These are phyloP conservation scores for Alternaria burnsii DNA, from an alignment of 2,329 filamentous ascomycete genomes.

Conservation along the genomic window DNA sequence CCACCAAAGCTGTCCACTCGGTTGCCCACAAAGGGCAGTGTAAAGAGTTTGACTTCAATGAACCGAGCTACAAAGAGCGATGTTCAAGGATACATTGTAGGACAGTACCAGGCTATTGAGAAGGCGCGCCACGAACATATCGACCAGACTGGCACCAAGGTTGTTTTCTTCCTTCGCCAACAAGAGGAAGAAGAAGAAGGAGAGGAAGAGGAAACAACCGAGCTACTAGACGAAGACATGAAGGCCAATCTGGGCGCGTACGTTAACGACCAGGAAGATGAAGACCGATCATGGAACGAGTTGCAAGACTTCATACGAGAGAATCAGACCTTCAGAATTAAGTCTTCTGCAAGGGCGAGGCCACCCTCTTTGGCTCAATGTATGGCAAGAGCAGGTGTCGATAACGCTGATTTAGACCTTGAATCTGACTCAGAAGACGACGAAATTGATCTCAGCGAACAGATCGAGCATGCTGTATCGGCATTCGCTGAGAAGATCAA, in stretches of 20 bases:
- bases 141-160: constrained; percentile 11
- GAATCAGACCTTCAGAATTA: background rate
- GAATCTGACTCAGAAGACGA: constrained; percentile 1
- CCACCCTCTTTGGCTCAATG: constrained; percentile 7
- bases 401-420: constrained; percentile 5
- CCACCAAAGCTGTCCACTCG: background rate
- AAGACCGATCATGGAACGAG: background rate
- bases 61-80: constrained; percentile 4
- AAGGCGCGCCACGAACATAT: constrained; percentile 12
- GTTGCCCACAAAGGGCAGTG: background rate
- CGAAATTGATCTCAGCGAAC: background rate
- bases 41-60: constrained; percentile 1
- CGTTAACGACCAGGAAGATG: constrained; percentile 2
- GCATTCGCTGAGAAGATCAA: background rate
- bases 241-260: background rate
- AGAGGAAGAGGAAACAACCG: background rate
- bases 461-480: background rate
- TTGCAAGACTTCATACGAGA: background rate
- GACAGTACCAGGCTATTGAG: background rate
- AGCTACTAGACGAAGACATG: background rate
- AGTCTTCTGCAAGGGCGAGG: background rate
- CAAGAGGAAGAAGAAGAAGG: background rate
- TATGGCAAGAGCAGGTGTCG: constrained; percentile 10
- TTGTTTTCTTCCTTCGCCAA: constrained; percentile 3
- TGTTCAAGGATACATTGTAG: constrained; percentile 9